These are phyloP conservation scores for Podila minutissima DNA, from an alignment of 192 early-diverging fungal species.

Conservation along the genomic window DNA sequence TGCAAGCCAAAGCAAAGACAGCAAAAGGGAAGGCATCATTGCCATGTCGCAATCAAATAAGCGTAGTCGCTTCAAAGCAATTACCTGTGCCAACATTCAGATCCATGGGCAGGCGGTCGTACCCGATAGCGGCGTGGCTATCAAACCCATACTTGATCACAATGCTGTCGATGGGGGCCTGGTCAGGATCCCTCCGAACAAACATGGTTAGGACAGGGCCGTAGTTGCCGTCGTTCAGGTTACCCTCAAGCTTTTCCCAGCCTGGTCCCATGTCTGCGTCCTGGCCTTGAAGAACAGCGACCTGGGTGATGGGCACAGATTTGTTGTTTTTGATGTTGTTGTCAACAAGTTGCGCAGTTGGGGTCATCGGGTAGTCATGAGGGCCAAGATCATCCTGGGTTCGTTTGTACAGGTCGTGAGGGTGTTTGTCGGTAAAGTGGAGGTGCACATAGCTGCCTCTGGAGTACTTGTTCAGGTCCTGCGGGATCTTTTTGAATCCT, in stretches of 20 bases:
- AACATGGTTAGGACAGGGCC: constrained; percentile 45
- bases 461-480: constrained; percentile 41
- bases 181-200: constrained; percentile 25
- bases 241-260: constrained; percentile 42
- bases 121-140: constrained; percentile 51
- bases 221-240: constrained; percentile 39
- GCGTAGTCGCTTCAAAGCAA: background rate
- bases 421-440: constrained; percentile 24
- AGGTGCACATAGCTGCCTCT: constrained; percentile 46
- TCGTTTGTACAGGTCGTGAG: no score
- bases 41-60: background rate
- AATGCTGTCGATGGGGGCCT: constrained; percentile 49
- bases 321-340: background rate
- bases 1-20: background rate
- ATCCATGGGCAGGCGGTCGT: constrained; percentile 51
- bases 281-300: constrained; percentile 31
- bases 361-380: background rate
- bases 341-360: background rate
- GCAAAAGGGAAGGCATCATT: constrained; percentile 5
- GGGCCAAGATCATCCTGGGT: background rate
- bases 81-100: constrained; percentile 49
- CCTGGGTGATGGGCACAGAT: constrained; percentile 25
- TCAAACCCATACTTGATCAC: constrained; percentile 54
- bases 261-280: constrained; percentile 22
- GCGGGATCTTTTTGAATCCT: constrained; percentile 32